Evolutionary conservation across 1,284 basidiomycete genomes (phyloP).

Genomic region (Melanopsichium pennsylvanicum): DNA sequence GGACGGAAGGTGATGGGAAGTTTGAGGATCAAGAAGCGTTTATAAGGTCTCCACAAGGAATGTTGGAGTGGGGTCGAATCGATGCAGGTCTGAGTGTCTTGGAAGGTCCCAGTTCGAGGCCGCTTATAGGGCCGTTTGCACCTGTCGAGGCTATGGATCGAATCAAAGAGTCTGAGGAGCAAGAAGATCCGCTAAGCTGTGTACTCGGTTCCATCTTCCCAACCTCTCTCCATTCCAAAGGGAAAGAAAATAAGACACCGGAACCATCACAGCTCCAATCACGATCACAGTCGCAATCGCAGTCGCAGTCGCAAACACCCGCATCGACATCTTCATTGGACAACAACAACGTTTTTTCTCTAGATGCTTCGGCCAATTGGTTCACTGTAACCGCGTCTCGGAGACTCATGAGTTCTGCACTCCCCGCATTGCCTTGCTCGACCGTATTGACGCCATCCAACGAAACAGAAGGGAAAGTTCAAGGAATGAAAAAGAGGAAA

Average conservation of each 20-base stretch:
- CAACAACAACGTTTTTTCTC: neutral
- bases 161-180: constrained; percentile 20
- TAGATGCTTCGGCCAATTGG: constrained; percentile 43
- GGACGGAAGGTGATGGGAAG: constrained; percentile 19
- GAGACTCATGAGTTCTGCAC: constrained; percentile 37
- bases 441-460: neutral
- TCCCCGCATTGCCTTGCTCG: constrained; percentile 41
- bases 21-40: constrained; percentile 72
- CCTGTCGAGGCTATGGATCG: constrained; percentile 28
- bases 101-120: constrained; percentile 36
- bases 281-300: constrained; percentile 5
- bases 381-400: constrained; percentile 51
- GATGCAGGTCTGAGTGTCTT: constrained; percentile 24
- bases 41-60: constrained; percentile 78
- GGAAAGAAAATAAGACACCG: constrained; percentile 36
- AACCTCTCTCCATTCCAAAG: constrained; percentile 17
- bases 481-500: constrained; percentile 10
- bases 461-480: neutral
- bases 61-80: constrained; percentile 68
- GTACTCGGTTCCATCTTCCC: constrained; percentile 26
- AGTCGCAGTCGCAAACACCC: constrained; percentile 3
- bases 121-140: constrained; percentile 17
- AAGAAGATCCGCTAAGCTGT: constrained; percentile 17
- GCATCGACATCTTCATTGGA: neutral
- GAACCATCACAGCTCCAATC: constrained; percentile 24